Evolutionary conservation across 352 stramenopile genomes (phyloP).

Genomic region (Globisporangium barbulae): DNA sequence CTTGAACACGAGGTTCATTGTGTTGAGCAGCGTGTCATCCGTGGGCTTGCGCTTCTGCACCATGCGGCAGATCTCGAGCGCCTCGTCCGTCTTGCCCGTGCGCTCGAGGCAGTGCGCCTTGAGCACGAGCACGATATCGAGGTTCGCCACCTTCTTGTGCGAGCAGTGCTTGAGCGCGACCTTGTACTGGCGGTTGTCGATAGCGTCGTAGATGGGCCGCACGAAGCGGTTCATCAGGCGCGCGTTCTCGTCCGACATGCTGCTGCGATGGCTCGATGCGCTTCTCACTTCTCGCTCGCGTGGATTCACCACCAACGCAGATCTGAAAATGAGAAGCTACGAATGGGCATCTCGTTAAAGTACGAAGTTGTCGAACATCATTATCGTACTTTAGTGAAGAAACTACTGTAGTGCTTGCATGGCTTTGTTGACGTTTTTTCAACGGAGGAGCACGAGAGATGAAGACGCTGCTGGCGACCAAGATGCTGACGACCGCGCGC

Average conservation of each 20-base stretch:
- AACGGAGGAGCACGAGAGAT: conserved; percentile 5
- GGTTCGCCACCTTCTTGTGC: conserved; percentile 74
- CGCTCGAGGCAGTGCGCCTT: conserved; percentile 84
- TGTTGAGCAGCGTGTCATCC: conserved; percentile 82
- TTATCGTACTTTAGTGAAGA: background rate
- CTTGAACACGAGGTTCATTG: conserved; percentile 83
- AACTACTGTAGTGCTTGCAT: background rate
- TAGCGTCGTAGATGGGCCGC: conserved; percentile 84
- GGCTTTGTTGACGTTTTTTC: conserved; percentile 2
- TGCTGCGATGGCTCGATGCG: conserved; percentile 2
- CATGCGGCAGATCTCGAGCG: conserved; percentile 63
- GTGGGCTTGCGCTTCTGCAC: conserved; percentile 65
- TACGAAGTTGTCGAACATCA: background rate
- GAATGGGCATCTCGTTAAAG: background rate
- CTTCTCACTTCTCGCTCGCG: background rate
- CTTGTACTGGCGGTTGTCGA: conserved; percentile 81
- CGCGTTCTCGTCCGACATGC: conserved; percentile 51
- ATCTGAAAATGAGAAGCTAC: background rate
- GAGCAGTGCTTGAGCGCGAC: conserved; percentile 72
- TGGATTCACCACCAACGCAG: conserved; percentile 8
- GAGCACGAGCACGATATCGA: conserved; percentile 83
- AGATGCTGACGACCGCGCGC: conserved; percentile 23
- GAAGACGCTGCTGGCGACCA: conserved; percentile 27
- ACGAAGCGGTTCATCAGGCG: conserved; percentile 72
- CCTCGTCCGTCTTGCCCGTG: conserved; percentile 61